Base-by-base conservation (phyloP, 2,329 filamentous ascomycete genomes). In the Alternaria sp. region DNA sequence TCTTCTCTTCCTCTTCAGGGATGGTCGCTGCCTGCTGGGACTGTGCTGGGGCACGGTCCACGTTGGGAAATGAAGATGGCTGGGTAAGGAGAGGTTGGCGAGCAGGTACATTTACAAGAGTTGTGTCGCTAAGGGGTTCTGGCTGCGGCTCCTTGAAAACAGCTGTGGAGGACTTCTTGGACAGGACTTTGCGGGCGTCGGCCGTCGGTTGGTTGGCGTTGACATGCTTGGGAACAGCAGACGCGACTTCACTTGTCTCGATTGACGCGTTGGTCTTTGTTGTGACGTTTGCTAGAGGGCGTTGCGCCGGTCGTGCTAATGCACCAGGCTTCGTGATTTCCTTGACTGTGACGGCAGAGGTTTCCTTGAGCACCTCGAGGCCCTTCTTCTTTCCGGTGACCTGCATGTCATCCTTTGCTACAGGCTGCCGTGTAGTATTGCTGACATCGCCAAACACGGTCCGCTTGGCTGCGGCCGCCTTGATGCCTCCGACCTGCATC, bases 361-460 rank as follows among this genome's bases (percentile, higher is more conserved):
- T 49, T 57, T 78, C 75, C 59, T 78, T 77, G 60, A 78, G 60
- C 66, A 74, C 66, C 69, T 69, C 76, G 28, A 74, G 73, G 18
- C 75, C 74, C 36, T 79, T 80, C 41, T 80, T 79, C 61, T 77
- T 76, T 60, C 79, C 81, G 28, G 75, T 68, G 27, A 87, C 73
- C 54, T 81, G 81, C 38, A 82, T 82, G 70, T 90, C 88, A 76
- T 91, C 88, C 69, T 87, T 86, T 57, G 73, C 69, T 64, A 74
- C 30, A 28, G 69, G 72, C 45, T 73, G 71, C 54, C 73, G 79
- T 41, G 83, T 74, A 46, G 85, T 89, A 74, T 94, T 94, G 83
- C 91, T 95, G 63, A 95, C 86, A 76, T 97, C 93, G 51, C 87
- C 91, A 79, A 96, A 93, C 12, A 89, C 92, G 64, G 89, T 89